Evolutionary conservation across 2,329 filamentous ascomycete genomes (phyloP).

Genomic region (Ceratocystis destructans): DNA sequence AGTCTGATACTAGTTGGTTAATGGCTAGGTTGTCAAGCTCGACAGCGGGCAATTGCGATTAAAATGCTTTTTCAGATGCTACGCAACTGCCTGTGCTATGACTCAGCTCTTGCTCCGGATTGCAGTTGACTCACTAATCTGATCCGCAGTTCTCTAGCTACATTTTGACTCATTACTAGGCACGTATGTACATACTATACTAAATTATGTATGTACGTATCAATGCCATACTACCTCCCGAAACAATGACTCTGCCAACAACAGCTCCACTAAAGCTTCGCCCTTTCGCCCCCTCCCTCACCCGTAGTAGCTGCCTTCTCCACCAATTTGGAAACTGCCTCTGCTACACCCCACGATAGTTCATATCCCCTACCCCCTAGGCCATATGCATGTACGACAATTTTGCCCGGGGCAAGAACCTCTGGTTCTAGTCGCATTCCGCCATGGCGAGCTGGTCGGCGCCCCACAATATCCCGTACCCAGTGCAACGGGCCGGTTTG

Average conservation of each 20-base stretch:
- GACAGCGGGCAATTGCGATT: neutral
- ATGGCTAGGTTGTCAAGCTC: neutral
- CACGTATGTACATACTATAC: too few relatives aligned
- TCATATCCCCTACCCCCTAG: slow-evolving; percentile 49
- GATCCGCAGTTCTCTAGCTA: neutral
- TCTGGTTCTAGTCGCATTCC: slow-evolving; percentile 43
- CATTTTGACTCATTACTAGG: neutral
- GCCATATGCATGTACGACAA: slow-evolving; percentile 42
- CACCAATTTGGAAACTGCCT: slow-evolving; percentile 34
- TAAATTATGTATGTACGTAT: too few relatives aligned
- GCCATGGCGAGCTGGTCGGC: slow-evolving; percentile 33
- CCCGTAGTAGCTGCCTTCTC: neutral
- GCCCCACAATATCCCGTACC: slow-evolving; percentile 33
- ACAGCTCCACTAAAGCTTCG: slow-evolving; percentile 1
- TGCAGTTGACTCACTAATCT: neutral
- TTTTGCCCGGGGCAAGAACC: slow-evolving; percentile 23
- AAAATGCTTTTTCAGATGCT: neutral
- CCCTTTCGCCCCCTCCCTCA: neutral
- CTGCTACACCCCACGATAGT: slow-evolving; percentile 46
- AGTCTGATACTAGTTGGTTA: too few relatives aligned
- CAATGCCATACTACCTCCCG: neutral
- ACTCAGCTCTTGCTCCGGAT: neutral
- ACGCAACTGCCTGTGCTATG: neutral
- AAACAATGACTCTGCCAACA: neutral
- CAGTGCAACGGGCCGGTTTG: slow-evolving; percentile 25